Evolutionary conservation across 2,329 filamentous ascomycete species (phyloP), one percentile per base, ranked within the genome.

Genomic region (Ophiostoma quercus): DNA sequence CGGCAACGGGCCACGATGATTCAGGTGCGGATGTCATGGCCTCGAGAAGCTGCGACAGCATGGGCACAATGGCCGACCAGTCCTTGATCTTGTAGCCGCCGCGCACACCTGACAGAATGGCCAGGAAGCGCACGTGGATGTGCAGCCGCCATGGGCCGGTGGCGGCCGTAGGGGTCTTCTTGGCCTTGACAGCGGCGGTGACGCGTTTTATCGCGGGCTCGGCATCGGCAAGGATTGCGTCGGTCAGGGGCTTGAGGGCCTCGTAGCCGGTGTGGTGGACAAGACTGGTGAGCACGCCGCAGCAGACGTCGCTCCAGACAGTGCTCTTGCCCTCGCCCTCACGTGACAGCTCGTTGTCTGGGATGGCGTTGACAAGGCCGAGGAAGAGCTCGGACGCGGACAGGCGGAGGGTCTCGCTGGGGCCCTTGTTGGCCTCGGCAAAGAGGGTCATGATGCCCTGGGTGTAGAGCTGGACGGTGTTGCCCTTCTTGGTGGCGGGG

Each of bases 361-460:
- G 84, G 3, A 87, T 81, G 9, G 81, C 81, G 65, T 76, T 76
- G n/a, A 89, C 76, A 5, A 90, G 79, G 1, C 82, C 78, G 51
- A 80, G 79, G 68, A 88, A 80, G 16, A 88, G 81, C 8, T 84
- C 81, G 2, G 84, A 78, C 1, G 85, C 87, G 16, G 84, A 84
- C 1, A 88, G 89, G 75, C 90, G 87, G 66, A 90, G 79, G 1
- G 82, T 83, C 67, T 83, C 75, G 2, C 87, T 86, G 16, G 87
- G 84, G 19, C 87, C 85, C 78, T 90, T 90, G 74, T 87, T 84
- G 9, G 94, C 89, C 78, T 98, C 94, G 3, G 92, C 89, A 76
- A 97, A 92, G 83, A 98, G 89, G 22, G 88, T 91, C 92, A 97
- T 97, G 65, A 97, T 79, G 69, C 94, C 95, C 77, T 96, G 89